phyloP scores from a whole-genome alignment of 148 eudicot species.

The Vaccinium macrocarpon region DNA sequence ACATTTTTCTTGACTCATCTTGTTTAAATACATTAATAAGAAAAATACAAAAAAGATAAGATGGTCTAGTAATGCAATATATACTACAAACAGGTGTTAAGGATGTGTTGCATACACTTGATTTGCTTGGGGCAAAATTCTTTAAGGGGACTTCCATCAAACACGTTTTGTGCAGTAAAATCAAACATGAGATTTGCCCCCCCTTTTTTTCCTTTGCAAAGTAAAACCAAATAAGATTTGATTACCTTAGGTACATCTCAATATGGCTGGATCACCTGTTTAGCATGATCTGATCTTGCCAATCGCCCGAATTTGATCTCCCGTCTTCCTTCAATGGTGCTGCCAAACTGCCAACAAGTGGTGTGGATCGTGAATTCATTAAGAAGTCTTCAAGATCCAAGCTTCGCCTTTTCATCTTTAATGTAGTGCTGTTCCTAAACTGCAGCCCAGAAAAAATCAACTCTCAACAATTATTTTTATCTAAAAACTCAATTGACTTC shows the following conservation, averaged over 20 bases:
- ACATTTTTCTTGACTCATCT: too few relatives aligned
- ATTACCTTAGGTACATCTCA: not conserved
- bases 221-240: too few relatives aligned
- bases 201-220: too few relatives aligned
- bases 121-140: too few relatives aligned
- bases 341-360: constrained; percentile 32
- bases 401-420: constrained; percentile 51
- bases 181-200: too few relatives aligned
- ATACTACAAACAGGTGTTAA: too few relatives aligned
- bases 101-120: too few relatives aligned
- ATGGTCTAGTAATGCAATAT: too few relatives aligned
- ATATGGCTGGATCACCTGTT: constrained; percentile 25
- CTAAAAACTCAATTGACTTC: not conserved
- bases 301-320: constrained; percentile 35
- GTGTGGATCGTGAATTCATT: constrained; percentile 38
- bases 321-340: constrained; percentile 35
- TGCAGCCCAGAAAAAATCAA: constrained; percentile 15
- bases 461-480: not conserved
- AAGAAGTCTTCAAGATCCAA: constrained; percentile 52
- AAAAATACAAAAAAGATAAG: too few relatives aligned
- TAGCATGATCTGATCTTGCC: constrained; percentile 39
- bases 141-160: too few relatives aligned
- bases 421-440: constrained; percentile 30
- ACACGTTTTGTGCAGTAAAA: too few relatives aligned
- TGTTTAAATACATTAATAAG: too few relatives aligned